phyloP scores from a whole-genome alignment of 371 early-diverging fungal genomes.

The Syncephalastrum monosporum region DNA sequence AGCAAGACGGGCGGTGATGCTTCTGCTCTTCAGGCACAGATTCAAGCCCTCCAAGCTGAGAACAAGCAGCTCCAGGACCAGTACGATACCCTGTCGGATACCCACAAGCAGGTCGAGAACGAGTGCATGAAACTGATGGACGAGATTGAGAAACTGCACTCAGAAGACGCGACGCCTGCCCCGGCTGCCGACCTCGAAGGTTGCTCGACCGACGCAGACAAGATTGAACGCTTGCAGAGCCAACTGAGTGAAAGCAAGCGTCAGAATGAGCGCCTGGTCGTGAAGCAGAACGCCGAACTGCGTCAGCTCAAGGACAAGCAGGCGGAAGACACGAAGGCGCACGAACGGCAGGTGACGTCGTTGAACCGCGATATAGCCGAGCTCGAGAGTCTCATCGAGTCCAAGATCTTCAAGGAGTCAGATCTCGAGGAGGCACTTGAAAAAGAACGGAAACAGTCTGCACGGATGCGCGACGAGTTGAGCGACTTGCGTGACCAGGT shows the following conservation, averaged over 20 bases:
- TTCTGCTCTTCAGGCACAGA: constrained; percentile 14
- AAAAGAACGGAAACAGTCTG: constrained; percentile 50
- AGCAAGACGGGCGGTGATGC: constrained; percentile 30
- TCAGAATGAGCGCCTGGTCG: constrained; percentile 45
- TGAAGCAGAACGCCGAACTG: constrained; percentile 55
- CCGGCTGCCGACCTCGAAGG: constrained; percentile 25
- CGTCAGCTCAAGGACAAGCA: constrained; percentile 54
- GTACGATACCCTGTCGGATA: constrained; percentile 53
- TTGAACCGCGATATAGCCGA: constrained; percentile 70
- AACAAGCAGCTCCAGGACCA: constrained; percentile 58
- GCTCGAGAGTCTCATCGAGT: constrained; percentile 71
- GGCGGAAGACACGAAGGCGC: constrained; percentile 54
- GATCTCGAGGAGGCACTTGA: constrained; percentile 71
- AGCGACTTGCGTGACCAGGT: constrained; percentile 41
- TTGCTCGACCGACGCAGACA: constrained; percentile 26
- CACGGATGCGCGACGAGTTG: constrained; percentile 52
- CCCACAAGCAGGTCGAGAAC: constrained; percentile 65
- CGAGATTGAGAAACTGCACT: constrained; percentile 70
- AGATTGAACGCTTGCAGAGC: constrained; percentile 18
- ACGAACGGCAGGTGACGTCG: constrained; percentile 54
- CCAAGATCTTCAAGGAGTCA: constrained; percentile 73
- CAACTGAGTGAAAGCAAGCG: constrained; percentile 51
- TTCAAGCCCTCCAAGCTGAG: constrained; percentile 36
- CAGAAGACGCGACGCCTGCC: constrained; percentile 49
- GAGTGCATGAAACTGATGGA: constrained; percentile 76